Conservation (phyloP, 257 asterid species). For the Salvia hispanica region DNA sequence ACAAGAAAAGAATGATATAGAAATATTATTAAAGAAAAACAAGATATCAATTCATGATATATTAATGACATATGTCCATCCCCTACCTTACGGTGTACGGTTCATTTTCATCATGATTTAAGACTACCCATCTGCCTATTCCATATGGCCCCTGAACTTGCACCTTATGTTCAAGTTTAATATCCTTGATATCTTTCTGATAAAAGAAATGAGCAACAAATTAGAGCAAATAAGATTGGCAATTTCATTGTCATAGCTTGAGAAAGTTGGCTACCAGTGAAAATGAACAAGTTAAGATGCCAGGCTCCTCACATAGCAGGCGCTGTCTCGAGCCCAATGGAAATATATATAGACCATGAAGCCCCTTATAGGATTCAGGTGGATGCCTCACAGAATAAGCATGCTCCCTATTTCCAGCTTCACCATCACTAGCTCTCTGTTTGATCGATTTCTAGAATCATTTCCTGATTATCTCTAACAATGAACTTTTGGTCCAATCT, state of each 20-base stretch:
- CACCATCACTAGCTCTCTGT: slow-evolving; percentile 7
- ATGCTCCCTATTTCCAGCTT: slow-evolving; percentile 15
- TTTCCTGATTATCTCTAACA: slow-evolving; percentile 41
- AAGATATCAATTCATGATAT: slow-evolving; percentile 4
- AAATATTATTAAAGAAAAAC: slow-evolving; percentile 3
- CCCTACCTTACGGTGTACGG: slow-evolving; percentile 49
- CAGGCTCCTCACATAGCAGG: slow-evolving; percentile 50
- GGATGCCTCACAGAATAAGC: slow-evolving; percentile 34
- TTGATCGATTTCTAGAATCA: slow-evolving; percentile 38
- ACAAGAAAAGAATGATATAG: background rate
- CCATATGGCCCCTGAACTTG: slow-evolving; percentile 46
- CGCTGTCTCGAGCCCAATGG: slow-evolving; percentile 34
- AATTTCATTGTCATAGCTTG: slow-evolving; percentile 3
- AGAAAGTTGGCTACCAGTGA: slow-evolving; percentile 46
- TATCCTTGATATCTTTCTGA: slow-evolving; percentile 37
- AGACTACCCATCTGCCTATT: slow-evolving; percentile 47
- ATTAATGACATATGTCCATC: slow-evolving; percentile 16
- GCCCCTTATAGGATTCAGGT: slow-evolving; percentile 40
- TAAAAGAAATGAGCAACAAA: slow-evolving; percentile 22
- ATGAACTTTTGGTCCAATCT: slow-evolving; percentile 56
- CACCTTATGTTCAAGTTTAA: slow-evolving; percentile 39
- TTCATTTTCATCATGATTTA: slow-evolving; percentile 32
- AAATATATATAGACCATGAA: slow-evolving; percentile 54
- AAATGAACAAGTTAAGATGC: slow-evolving; percentile 46
- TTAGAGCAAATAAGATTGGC: slow-evolving; percentile 25